Evolutionary conservation across 768 basidiomycete genomes (phyloP), one percentile per base, ranked within the genome.

Genomic region (Lentinula aciculospora): DNA sequence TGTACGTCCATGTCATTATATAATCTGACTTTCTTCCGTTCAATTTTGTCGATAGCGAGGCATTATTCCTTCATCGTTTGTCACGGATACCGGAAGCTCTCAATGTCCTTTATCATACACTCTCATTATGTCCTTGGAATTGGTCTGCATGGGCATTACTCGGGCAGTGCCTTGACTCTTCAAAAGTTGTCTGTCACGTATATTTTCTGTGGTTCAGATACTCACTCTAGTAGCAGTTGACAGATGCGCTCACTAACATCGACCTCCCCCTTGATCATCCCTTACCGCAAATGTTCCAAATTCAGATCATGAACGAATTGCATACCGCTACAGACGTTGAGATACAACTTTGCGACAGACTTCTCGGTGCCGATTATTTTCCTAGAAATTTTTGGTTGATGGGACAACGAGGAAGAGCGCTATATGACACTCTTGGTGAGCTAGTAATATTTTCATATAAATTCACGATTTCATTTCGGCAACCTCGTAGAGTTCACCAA

Each of bases 121-220:
- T 89, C 8, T 68, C 69, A 23, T 69, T 72, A 10, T 81, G 81
- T 58, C 82, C 86, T 2, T 90, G 84, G 78, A 90, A 90, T 64
- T 91, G 88, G 88, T 82, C 83, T 29, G 77, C 81, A 17, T 91
- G 88, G 87, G 67, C 75, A 17, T 73, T 85, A 34, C 73, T 91
- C 17, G 73, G 74, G 4, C 72, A 76, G 23, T 81, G 83, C 58
- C 69, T 86, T 15, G 77, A 77, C 56, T 25, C 42, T 29, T 25
- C 32, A 2, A 56, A 8, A 48, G 9, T 2, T n/a, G 49, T 51
- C 4, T 12, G 56, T 57, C 21, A 37, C 27, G 9, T 21, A 17
- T 19, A 19, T 28, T 44, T 58, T 37, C 46, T 32, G 31, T 58
- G 55, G 40, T 56, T 3, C 36, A 13, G 7, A 13, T 54, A 15